Evolutionary conservation across 1,284 basidiomycete genomes (phyloP).

Genomic region (Naganishia sp.): DNA sequence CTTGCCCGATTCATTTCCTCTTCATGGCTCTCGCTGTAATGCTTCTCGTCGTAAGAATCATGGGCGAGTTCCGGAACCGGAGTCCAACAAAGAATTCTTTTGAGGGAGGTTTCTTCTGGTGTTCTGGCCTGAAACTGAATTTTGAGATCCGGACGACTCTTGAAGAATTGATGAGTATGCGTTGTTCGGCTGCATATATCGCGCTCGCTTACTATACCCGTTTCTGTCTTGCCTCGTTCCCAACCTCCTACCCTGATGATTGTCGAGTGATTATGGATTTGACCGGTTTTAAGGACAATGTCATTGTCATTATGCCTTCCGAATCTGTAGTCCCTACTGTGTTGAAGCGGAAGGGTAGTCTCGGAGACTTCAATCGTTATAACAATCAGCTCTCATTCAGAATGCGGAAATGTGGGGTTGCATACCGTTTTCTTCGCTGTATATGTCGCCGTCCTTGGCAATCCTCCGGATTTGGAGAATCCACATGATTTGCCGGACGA

Average conservation of each 20-base stretch:
- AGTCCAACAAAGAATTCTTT: background rate
- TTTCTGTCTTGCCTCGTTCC: background rate
- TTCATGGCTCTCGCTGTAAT: constrained; percentile 3
- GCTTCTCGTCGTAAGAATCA: constrained; percentile 7
- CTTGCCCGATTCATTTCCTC: too few species aligned
- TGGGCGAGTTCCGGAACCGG: background rate
- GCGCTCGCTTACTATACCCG: constrained; percentile 6
- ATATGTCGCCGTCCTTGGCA: background rate
- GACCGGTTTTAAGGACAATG: background rate
- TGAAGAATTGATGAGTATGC: background rate
- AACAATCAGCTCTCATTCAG: background rate
- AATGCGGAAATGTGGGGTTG: too few species aligned
- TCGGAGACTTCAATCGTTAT: background rate
- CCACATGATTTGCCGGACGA: constrained; percentile 5
- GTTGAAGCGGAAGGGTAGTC: constrained; percentile 3
- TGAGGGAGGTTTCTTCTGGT: background rate
- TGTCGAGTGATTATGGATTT: background rate
- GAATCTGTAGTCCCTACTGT: constrained; percentile 1
- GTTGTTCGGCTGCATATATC: background rate
- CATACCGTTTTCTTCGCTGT: background rate
- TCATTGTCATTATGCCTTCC: constrained; percentile 17
- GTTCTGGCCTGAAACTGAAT: background rate
- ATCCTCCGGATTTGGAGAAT: constrained; percentile 19
- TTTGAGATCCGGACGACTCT: constrained; percentile 6
- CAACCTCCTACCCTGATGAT: constrained; percentile 4